phyloP scores from a whole-genome alignment of 768 basidiomycete genomes.

The Paxillus ammoniavirescens region DNA sequence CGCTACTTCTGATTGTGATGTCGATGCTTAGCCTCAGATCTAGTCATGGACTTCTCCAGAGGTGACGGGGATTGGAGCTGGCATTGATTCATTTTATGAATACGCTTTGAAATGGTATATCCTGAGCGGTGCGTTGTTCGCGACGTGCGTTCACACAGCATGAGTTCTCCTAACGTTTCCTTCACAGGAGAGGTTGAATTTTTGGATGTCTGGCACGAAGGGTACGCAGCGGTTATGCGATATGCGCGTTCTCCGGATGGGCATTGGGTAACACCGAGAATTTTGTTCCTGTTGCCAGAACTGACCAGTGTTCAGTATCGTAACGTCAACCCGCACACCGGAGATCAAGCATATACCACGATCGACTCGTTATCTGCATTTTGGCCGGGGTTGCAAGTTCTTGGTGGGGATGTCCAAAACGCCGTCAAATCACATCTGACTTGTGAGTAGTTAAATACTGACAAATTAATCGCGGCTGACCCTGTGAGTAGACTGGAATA shows the following conservation, averaged over 20 bases:
- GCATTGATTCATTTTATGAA: slow-evolving; percentile 95
- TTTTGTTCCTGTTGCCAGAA: neutral
- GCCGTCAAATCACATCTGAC: slow-evolving; percentile 91
- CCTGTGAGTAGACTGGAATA: slow-evolving; percentile 72
- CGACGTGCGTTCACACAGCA: neutral
- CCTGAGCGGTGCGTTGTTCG: slow-evolving; percentile 56
- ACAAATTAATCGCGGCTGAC: neutral
- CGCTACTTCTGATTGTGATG: neutral
- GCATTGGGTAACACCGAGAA: slow-evolving; percentile 62
- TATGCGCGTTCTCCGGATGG: slow-evolving; percentile 81
- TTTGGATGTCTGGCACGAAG: slow-evolving; percentile 81
- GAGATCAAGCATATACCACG: slow-evolving; percentile 71
- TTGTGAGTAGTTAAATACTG: slow-evolving; percentile 48
- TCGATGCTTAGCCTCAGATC: slow-evolving; percentile 8
- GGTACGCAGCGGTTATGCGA: slow-evolving; percentile 82
- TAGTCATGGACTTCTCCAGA: slow-evolving; percentile 76
- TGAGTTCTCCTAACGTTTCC: slow-evolving; percentile 1
- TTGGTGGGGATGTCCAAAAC: slow-evolving; percentile 81
- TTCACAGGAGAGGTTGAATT: slow-evolving; percentile 70
- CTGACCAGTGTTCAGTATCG: slow-evolving; percentile 59
- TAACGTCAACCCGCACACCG: slow-evolving; percentile 74
- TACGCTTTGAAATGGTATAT: slow-evolving; percentile 94
- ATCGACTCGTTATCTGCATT: slow-evolving; percentile 96
- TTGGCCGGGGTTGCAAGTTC: slow-evolving; percentile 93
- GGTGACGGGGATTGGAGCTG: slow-evolving; percentile 83